Conservation (phyloP, 2,329 filamentous ascomycete species). For the Aspergillus aculeatus region DNA sequence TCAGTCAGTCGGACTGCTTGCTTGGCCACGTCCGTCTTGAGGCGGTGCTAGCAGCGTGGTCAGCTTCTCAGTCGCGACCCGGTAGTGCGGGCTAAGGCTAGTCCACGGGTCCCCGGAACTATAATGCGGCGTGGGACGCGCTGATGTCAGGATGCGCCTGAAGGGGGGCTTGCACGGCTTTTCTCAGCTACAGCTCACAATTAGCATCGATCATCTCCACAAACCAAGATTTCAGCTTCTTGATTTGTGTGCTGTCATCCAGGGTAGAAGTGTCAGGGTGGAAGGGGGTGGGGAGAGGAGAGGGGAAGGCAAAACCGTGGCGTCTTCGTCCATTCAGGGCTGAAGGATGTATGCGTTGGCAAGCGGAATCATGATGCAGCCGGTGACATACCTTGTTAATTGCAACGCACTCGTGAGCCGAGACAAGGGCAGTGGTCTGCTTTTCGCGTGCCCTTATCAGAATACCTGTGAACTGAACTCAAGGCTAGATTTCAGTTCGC, state of each 20-base stretch:
- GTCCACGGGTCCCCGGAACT: constrained; percentile 14
- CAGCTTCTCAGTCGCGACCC: constrained; percentile 14
- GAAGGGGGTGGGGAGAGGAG: constrained; percentile 17
- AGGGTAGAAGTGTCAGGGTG: constrained; percentile 9
- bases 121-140: constrained; percentile 19
- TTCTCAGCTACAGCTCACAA: constrained; percentile 23
- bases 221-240: constrained; percentile 14
- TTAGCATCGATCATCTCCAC: constrained; percentile 25
- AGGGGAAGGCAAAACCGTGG: constrained; percentile 22
- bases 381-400: constrained; percentile 38
- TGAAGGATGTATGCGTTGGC: constrained; percentile 43
- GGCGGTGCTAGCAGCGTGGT: constrained; percentile 30
- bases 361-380: constrained; percentile 35
- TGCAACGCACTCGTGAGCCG: constrained; percentile 30
- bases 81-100: constrained; percentile 15
- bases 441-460: constrained; percentile 17
- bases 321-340: constrained; percentile 29
- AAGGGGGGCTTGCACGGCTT: constrained; percentile 21
- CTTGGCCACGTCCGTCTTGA: constrained; percentile 26
- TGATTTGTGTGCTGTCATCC: constrained; percentile 29
- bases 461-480: constrained; percentile 2
- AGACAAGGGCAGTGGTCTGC: constrained; percentile 16
- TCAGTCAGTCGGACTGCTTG: constrained; percentile 22
- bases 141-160: constrained; percentile 31
- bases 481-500: constrained; percentile 6